phyloP scores from a whole-genome alignment of 2,329 filamentous ascomycete genomes.

The Fusarium protoensiforme region DNA sequence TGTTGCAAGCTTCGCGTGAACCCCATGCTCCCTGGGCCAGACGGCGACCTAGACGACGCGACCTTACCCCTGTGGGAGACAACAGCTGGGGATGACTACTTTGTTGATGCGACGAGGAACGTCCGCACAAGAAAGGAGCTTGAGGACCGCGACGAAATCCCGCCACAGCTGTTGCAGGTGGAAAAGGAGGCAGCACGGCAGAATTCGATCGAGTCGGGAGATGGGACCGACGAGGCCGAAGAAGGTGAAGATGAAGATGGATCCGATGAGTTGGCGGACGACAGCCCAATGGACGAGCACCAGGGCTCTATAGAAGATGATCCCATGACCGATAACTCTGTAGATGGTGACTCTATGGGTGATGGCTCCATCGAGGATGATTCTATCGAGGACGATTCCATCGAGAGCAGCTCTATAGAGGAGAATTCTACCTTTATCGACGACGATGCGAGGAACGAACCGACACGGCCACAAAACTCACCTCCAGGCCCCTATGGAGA shows the following conservation, averaged over 20 bases:
- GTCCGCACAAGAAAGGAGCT: slow-evolving; percentile 15
- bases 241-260: not conserved
- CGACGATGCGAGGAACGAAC: not conserved
- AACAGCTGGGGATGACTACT: slow-evolving; percentile 10
- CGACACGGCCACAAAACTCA: not conserved
- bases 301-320: not conserved
- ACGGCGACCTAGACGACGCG: slow-evolving; percentile 9
- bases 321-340: not conserved
- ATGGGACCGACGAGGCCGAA: not conserved
- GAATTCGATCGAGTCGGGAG: not conserved
- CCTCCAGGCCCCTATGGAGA: not conserved
- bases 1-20: slow-evolving; percentile 32
- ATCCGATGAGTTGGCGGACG: not conserved
- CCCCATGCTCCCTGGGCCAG: slow-evolving; percentile 17
- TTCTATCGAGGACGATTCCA: not conserved
- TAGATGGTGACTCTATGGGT: not conserved
- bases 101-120: slow-evolving; percentile 17
- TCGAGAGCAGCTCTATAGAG: not conserved
- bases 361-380: not conserved
- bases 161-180: slow-evolving; percentile 2
- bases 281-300: not conserved
- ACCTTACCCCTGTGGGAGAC: slow-evolving; percentile 25
- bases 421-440: not conserved
- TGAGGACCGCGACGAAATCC: slow-evolving; percentile 20
- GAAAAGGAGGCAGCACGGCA: not conserved